Evolutionary conservation across 257 asterid species (phyloP).

Genomic region (Phtheirospermum japonicum): DNA sequence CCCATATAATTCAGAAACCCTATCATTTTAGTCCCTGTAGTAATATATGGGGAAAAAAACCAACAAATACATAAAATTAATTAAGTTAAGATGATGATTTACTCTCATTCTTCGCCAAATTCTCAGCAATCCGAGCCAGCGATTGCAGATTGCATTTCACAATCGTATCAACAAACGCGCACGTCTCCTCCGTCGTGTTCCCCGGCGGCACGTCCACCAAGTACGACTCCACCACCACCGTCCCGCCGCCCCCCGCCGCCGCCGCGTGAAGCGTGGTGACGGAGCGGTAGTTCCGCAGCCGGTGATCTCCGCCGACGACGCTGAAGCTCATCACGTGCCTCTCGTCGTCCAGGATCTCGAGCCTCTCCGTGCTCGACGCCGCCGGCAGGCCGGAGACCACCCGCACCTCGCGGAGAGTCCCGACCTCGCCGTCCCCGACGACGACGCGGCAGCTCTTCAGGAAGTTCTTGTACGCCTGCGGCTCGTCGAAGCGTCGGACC

Average conservation of each 20-base stretch:
- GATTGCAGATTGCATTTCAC: constrained; percentile 78
- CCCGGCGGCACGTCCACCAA: constrained; percentile 79
- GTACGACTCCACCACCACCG: constrained; percentile 81
- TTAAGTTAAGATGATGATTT: too few relatives aligned
- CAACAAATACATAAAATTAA: too few relatives aligned
- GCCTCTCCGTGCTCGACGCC: constrained; percentile 63
- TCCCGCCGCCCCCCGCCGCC: constrained; percentile 23
- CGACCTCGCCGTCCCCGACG: constrained; percentile 64
- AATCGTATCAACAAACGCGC: constrained; percentile 75
- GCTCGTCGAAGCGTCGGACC: constrained; percentile 75
- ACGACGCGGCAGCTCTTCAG: constrained; percentile 71
- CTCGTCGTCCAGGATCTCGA: constrained; percentile 74
- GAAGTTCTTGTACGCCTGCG: constrained; percentile 73
- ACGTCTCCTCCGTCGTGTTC: constrained; percentile 72
- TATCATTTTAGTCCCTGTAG: too few relatives aligned
- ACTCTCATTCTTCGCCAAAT: constrained; percentile 5
- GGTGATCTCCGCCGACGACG: constrained; percentile 77
- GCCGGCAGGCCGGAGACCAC: constrained; percentile 87
- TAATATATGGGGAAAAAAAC: background rate
- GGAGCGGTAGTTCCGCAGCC: constrained; percentile 64
- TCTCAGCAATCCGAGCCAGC: constrained; percentile 51
- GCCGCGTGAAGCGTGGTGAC: constrained; percentile 61
- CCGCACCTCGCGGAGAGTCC: constrained; percentile 70
- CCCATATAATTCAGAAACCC: too few relatives aligned
- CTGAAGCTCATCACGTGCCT: constrained; percentile 70